phyloP scores from a whole-genome alignment of 306 rosid species.

The Quercus wislizeni region DNA sequence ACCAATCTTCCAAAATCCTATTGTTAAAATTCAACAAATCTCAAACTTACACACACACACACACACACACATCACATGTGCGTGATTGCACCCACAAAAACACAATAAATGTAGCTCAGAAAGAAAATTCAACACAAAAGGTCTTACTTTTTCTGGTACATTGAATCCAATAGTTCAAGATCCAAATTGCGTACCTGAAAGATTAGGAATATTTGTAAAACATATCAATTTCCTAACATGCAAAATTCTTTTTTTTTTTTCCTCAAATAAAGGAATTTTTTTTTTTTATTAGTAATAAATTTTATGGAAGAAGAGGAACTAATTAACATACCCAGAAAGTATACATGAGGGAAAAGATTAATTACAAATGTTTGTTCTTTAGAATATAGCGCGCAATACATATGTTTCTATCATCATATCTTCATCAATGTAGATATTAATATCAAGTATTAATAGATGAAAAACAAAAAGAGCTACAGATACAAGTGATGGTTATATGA shows the following conservation, averaged over 20 bases:
- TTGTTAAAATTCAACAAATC: neutral
- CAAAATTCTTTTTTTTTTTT: too few species aligned
- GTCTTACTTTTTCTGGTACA: constrained; percentile 85
- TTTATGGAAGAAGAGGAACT: too few species aligned
- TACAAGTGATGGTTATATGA: neutral
- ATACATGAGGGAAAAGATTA: constrained; percentile 11
- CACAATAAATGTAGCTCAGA: neutral
- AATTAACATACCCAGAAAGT: too few species aligned
- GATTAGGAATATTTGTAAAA: neutral
- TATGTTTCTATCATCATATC: neutral
- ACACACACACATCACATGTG: neutral
- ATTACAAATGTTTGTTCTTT: neutral
- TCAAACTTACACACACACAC: neutral
- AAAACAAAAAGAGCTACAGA: neutral
- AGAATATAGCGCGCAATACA: neutral
- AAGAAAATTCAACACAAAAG: neutral
- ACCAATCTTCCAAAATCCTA: neutral
- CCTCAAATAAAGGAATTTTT: too few species aligned
- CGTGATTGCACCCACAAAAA: neutral
- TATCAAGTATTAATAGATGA: neutral
- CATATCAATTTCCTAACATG: too few species aligned
- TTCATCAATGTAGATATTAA: neutral
- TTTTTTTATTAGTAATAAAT: neutral
- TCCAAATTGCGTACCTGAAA: constrained; percentile 78
- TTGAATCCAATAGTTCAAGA: constrained; percentile 66